A percentile compares a stretch with the other conserved stretches of the same genome.
phyloP scores from a whole-genome alignment of 2,329 filamentous ascomycete genomes.

The Aspergillus sergii region DNA sequence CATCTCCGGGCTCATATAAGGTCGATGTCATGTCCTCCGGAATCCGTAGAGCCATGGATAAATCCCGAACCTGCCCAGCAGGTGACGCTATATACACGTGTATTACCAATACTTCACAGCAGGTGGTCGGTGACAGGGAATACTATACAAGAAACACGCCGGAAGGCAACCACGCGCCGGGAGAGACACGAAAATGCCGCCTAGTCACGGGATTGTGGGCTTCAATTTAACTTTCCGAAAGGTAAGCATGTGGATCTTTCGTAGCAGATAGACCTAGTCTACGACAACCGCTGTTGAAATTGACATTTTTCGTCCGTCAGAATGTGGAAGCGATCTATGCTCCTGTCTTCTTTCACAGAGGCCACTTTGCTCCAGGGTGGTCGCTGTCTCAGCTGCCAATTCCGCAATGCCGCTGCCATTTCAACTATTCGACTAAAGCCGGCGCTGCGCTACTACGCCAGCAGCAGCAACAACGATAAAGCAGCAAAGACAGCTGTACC shows the following conservation, averaged over 20 bases:
- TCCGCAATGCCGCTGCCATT: constrained; percentile 29
- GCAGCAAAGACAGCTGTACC: constrained; percentile 14
- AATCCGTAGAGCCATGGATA: constrained; percentile 20
- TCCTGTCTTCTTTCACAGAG: constrained; percentile 25
- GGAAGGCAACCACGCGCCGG: constrained; percentile 22
- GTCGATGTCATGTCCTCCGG: constrained; percentile 12
- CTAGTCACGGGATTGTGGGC: constrained; percentile 34
- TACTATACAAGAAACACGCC: constrained; percentile 1
- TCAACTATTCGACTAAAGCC: constrained; percentile 19
- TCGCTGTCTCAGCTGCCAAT: constrained; percentile 41
- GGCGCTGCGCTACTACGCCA: constrained; percentile 34
- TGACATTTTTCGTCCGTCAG: constrained; percentile 10
- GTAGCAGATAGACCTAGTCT: neutral
- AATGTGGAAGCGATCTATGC: constrained; percentile 35
- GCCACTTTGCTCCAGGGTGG: constrained; percentile 27
- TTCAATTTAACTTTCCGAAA: constrained; percentile 24
- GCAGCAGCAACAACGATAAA: constrained; percentile 19
- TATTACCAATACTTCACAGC: neutral
- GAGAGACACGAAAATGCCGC: constrained; percentile 34
- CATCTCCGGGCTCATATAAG: constrained; percentile 20
- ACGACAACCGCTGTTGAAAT: neutral
- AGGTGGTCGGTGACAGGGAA: neutral
- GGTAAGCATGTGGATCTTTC: neutral
- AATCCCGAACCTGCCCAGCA: constrained; percentile 15
- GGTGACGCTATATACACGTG: constrained; percentile 5